phyloP scores from a whole-genome alignment of 208 protist genomes.

The Blechomonas ayalai region DNA sequence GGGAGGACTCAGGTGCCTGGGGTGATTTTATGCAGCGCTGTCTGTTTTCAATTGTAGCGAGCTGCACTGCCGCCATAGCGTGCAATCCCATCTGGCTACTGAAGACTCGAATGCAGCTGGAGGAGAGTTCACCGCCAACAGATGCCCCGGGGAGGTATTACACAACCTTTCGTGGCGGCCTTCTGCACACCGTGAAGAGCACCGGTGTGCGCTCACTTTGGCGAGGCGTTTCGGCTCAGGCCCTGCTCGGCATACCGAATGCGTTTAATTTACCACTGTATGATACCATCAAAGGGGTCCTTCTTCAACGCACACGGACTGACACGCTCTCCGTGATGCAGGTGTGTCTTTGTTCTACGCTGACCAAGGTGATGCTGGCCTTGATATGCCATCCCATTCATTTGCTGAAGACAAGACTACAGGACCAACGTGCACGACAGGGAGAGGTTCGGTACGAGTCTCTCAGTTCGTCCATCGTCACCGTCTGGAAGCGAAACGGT shows the following conservation, averaged over 20 bases:
- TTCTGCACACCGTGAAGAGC: constrained; percentile 40
- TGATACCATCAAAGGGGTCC: constrained; percentile 53
- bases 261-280: constrained; percentile 80
- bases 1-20: constrained; percentile 5
- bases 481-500: constrained; percentile 32
- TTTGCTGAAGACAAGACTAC: constrained; percentile 75
- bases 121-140: constrained; percentile 15
- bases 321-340: constrained; percentile 32
- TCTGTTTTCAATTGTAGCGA: constrained; percentile 54
- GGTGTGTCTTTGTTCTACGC: constrained; percentile 50
- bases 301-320: constrained; percentile 3
- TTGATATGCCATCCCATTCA: constrained; percentile 56
- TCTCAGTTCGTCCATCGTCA: constrained; percentile 38
- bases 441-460: constrained; percentile 66
- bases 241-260: constrained; percentile 74
- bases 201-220: constrained; percentile 65
- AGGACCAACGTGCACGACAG: constrained; percentile 66
- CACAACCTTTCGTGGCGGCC: constrained; percentile 43
- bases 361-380: constrained; percentile 49
- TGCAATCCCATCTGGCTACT: constrained; percentile 87
- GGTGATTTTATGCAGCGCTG: constrained; percentile 39
- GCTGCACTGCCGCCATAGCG: constrained; percentile 38
- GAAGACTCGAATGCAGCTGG: constrained; percentile 88
- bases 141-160: constrained; percentile 23
- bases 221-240: constrained; percentile 68